Evolutionary conservation across 2,329 filamentous ascomycete genomes (phyloP), one percentile per base, ranked within the genome.

Genomic region (Fusarium solani-melongenae): DNA sequence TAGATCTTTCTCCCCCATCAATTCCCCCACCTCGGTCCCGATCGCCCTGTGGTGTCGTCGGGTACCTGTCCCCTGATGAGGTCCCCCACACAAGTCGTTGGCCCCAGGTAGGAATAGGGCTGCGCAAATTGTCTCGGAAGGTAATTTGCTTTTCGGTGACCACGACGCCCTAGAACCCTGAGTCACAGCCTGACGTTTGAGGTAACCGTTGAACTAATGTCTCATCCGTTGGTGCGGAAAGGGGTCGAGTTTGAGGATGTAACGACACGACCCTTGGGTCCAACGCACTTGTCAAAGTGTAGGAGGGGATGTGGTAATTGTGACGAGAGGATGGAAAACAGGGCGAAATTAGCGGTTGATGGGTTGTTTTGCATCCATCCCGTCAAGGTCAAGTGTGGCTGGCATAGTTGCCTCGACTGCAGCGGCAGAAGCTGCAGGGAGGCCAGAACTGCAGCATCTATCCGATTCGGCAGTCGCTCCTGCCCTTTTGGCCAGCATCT

Each of bases 91-190:
- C 56, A 51, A 36, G 36, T 39, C 39, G 20, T 33, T 56, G 59
- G n/a, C 64, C 58, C 59, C 33, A 57, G 41, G 44, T 59, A 14
- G n/a, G 55, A 33, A 49, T 58, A 61, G 33, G 63, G 55, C 56
- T 65, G 27, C 44, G 63, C 33, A 53, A 46, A 29, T 55, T 67
- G 73, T 76, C 69, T 77, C 39, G 58, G 66, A 66, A 68, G 55
- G 64, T 39, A 67, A 67, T 76, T 70, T 74, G 29, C 56, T 65
- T 65, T 66, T 65, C 44, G 51, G 63, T 34, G 39, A 39, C 39
- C 64, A 12, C 29, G 39, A 64, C 10, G 22, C 46, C 44, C 51
- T 62, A 14, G 38, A 59, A 55, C 20, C 29, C 20, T 41, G 20
- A 39, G 33, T 64, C 41, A 46, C 34, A 36, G 39, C 17, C 31